Evolutionary conservation across 2,329 filamentous ascomycete species (phyloP).

Genomic region (Phyllosticta capitalensis): DNA sequence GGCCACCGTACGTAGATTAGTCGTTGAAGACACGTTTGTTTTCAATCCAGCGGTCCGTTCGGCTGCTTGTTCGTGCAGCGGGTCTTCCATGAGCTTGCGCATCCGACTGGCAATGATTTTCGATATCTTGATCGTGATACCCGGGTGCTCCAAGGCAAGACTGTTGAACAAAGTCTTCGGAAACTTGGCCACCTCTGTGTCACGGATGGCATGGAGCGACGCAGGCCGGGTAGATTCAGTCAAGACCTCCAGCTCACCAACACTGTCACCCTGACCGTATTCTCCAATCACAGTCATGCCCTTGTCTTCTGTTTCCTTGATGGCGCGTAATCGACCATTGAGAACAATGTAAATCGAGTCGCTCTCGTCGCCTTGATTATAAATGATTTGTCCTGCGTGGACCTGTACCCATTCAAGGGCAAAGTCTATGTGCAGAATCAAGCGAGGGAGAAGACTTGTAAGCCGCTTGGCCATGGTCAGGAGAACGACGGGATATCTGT

Average conservation of each 20-base stretch:
- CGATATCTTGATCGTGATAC: conserved; percentile 97
- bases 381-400: conserved; percentile 87
- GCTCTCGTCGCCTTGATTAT: conserved; percentile 88
- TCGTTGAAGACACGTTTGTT: conserved; percentile 66
- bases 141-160: conserved; percentile 89
- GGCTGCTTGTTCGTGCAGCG: conserved; percentile 55
- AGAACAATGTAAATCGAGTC: conserved; percentile 97
- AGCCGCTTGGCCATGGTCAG: conserved; percentile 93
- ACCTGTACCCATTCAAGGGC: conserved; percentile 98
- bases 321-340: conserved; percentile 79
- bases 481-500: conserved; percentile 82
- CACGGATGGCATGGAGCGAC: conserved; percentile 88
- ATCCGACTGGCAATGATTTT: conserved; percentile 97
- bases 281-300: conserved; percentile 82
- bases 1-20: conserved; percentile 88
- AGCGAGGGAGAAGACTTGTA: conserved; percentile 75
- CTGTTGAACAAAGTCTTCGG: conserved; percentile 96
- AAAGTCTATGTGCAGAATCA: conserved; percentile 96
- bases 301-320: conserved; percentile 72
- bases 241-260: conserved; percentile 92
- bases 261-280: conserved; percentile 93
- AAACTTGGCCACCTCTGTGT: conserved; percentile 93
- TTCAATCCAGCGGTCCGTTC: conserved; percentile 51
- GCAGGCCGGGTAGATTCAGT: conserved; percentile 88
- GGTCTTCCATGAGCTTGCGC: conserved; percentile 78